phyloP scores from a whole-genome alignment of 306 rosid genomes.

The Sphenostylis stenocarpa region DNA sequence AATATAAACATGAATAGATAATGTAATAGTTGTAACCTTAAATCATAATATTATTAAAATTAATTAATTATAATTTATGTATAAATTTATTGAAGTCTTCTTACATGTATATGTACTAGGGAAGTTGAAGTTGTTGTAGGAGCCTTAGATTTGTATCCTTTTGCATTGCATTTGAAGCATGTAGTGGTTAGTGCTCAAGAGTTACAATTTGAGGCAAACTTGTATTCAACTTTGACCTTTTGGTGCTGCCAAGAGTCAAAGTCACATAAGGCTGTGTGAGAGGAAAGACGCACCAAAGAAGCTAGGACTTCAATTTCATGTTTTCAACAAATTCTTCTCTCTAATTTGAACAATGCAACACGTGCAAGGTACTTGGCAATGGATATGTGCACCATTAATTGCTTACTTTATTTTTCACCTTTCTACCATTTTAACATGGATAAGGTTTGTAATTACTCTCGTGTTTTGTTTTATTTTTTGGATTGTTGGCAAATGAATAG shows the following conservation, averaged over 20 bases:
- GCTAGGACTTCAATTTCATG: too few relatives aligned
- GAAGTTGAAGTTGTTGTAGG: too few relatives aligned
- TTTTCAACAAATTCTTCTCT: background rate
- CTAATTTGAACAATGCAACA: background rate
- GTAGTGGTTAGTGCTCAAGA: background rate
- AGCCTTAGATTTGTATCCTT: too few relatives aligned
- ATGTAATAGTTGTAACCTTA: too few relatives aligned
- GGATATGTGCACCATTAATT: background rate
- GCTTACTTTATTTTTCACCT: background rate
- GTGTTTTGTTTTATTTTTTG: background rate
- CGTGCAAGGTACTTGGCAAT: conserved; percentile 1
- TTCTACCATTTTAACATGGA: background rate
- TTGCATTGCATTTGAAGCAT: background rate
- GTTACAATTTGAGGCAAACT: background rate
- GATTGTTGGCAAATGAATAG: background rate
- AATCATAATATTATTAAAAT: too few relatives aligned
- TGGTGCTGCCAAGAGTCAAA: conserved; percentile 17
- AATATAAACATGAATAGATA: too few relatives aligned
- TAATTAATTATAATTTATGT: too few relatives aligned
- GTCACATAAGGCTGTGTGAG: background rate
- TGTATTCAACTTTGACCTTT: conserved; percentile 22
- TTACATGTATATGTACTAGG: too few relatives aligned
- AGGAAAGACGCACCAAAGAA: background rate
- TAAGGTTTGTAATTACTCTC: background rate
- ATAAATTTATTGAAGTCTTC: too few relatives aligned